A percentile compares a stretch with the other conserved stretches of the same genome.
These are phyloP conservation scores for Malus sylvestris DNA, from an alignment of 306 rosid species.

Conservation along the genomic window DNA sequence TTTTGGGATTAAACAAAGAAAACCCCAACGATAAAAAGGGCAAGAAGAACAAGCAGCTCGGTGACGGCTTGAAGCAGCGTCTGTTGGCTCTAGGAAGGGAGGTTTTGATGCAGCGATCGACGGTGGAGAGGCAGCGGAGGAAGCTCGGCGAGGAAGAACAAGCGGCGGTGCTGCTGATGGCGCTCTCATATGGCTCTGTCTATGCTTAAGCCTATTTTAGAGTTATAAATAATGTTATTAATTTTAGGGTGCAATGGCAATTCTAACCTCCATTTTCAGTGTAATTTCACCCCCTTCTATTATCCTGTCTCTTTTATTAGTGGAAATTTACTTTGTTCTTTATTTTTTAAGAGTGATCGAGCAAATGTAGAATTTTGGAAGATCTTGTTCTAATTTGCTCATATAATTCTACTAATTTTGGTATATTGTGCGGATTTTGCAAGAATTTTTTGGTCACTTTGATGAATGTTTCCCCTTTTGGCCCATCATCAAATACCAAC, in stretches of 20 bases:
- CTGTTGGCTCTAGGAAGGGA: slow-evolving; percentile 58
- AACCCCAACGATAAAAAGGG: slow-evolving; percentile 37
- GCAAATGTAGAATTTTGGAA: slow-evolving; percentile 45
- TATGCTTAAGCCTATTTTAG: slow-evolving; percentile 35
- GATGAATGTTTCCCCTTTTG: not conserved
- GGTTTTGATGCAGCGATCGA: slow-evolving; percentile 74
- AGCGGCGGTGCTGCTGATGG: slow-evolving; percentile 88
- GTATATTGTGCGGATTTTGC: not conserved
- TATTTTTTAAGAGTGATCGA: slow-evolving; percentile 17
- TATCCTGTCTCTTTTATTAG: slow-evolving; percentile 7
- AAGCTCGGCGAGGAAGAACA: slow-evolving; percentile 84
- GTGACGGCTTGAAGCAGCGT: slow-evolving; percentile 59
- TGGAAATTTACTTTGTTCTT: slow-evolving; percentile 24
- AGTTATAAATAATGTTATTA: slow-evolving; percentile 4
- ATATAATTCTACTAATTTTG: not conserved
- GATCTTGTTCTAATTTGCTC: slow-evolving; percentile 40
- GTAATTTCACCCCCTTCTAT: slow-evolving; percentile 20
- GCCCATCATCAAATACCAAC: not conserved
- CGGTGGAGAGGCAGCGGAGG: slow-evolving; percentile 58
- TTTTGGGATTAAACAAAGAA: slow-evolving; percentile 61
- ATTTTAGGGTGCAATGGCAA: not conserved
- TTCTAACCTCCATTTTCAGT: slow-evolving; percentile 31
- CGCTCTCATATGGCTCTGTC: slow-evolving; percentile 85
- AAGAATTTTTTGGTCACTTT: not conserved
- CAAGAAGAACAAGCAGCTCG: slow-evolving; percentile 36